phyloP scores from a whole-genome alignment of 768 basidiomycete species.

The Termitomyces titanicus region DNA sequence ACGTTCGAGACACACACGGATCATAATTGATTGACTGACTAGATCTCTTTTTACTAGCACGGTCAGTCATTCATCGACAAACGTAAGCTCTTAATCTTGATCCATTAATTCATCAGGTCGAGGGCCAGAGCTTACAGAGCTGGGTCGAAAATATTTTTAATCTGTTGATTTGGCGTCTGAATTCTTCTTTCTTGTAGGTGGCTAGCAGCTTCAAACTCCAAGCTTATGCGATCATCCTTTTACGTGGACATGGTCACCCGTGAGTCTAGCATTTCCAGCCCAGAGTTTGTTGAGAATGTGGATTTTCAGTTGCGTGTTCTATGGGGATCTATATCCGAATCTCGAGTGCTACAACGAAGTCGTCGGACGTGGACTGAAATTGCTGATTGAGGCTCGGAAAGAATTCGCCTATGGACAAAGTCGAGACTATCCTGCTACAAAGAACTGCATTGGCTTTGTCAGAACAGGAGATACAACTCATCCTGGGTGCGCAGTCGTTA shows the following conservation, averaged over 20 bases:
- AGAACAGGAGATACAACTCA: conserved; percentile 54
- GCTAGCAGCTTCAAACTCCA: conserved; percentile 69
- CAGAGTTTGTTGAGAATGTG: background rate
- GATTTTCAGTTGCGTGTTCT: conserved; percentile 74
- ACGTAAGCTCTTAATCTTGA: background rate
- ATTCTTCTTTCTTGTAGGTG: conserved; percentile 42
- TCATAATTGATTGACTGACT: background rate
- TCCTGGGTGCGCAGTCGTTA: conserved; percentile 64
- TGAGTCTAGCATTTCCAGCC: conserved; percentile 32
- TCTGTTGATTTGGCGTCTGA: background rate
- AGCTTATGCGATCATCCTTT: conserved; percentile 77
- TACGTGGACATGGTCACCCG: conserved; percentile 72
- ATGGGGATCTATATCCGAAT: conserved; percentile 79
- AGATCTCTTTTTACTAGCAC: conserved; percentile 39
- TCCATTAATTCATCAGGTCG: conserved; percentile 29
- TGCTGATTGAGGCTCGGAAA: conserved; percentile 60
- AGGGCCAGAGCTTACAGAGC: conserved; percentile 76
- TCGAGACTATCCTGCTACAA: conserved; percentile 54
- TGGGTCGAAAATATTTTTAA: conserved; percentile 50
- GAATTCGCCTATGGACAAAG: conserved; percentile 62
- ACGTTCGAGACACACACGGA: conserved; percentile 22
- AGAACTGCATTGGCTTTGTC: conserved; percentile 74
- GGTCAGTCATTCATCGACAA: conserved; percentile 32
- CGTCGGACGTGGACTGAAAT: conserved; percentile 45
- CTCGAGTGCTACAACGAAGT: conserved; percentile 57